Base-by-base conservation (phyloP, 2,329 filamentous ascomycete genomes). In the Calycina marina region DNA sequence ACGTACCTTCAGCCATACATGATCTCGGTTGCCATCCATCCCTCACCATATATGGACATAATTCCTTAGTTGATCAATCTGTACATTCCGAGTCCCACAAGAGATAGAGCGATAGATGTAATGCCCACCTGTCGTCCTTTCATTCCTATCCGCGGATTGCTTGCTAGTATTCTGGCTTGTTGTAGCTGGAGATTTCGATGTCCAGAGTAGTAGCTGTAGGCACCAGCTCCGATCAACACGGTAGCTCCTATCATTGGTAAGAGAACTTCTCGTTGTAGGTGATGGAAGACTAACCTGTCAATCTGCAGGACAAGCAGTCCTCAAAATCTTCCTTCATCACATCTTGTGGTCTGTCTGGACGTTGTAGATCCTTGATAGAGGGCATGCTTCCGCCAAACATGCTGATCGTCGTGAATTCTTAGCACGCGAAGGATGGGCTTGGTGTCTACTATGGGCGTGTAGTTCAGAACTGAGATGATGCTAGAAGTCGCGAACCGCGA, bases 131-230 rank as follows among this genome's bases (percentile, higher is more conserved):
- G 69, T 38, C 81, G 68, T 44, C 75, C 78, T 40, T 69, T 68
- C 66, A 85, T 76, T 38, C 79, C 78, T 49, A 85, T 76, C 45
- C 72, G 65, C 15, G 76, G 77, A 28, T 71, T 69, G 57, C 77
- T 80, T 50, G 69, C 63, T 37, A 83, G 56, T 40, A 86, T 82
- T 38, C 60, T 56, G n/a, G 64, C 61, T 39, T 68, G 65, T 52
- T 82, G 76, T 45, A 65, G 62, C 45, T 73, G 66, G 17, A 90
- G 68, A 54, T 86, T 79, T 31, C 63, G 61, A 55, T 75, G 77
- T 36, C 82, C 82, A 3, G 77, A 80, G 39, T 73, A 62, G 57
- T 85, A 86, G 54, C 74, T 85, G 57, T 86, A 90, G 1, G 65
- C 73, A 3, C 74, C 81, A 11, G 88, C 69, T 1, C 77, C 78